Evolutionary conservation across 1,284 basidiomycete species (phyloP).

Genomic region (Flammula alnicola): DNA sequence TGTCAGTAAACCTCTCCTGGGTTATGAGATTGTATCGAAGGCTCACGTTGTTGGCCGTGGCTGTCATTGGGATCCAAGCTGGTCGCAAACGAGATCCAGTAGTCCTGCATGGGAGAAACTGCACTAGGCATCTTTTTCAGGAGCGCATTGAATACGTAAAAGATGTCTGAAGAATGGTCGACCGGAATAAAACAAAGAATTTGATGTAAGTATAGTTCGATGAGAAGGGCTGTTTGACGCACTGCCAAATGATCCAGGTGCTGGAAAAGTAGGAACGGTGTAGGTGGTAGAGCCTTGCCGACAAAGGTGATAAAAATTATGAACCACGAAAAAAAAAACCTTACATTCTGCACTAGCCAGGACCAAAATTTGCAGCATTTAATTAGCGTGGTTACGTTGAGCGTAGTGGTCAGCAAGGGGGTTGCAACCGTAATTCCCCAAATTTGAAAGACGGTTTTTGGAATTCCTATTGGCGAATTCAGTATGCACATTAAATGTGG

Average conservation of each 20-base stretch:
- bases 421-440: neutral
- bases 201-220: neutral
- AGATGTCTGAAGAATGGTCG: constrained; percentile 34
- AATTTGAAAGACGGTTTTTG: neutral
- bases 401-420: neutral
- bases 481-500: neutral
- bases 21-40: neutral
- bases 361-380: neutral
- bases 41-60: constrained; percentile 39
- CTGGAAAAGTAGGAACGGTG: constrained; percentile 19
- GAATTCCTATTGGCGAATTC: neutral
- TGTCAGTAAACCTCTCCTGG: neutral
- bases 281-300: neutral
- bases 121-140: constrained; percentile 27
- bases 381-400: neutral
- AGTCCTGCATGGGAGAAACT: constrained; percentile 43
- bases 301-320: neutral
- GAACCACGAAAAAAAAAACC: neutral
- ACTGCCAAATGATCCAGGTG: constrained; percentile 37
- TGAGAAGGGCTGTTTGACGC: neutral
- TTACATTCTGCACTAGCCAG: neutral
- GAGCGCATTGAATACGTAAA: constrained; percentile 30
- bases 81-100: constrained; percentile 54
- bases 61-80: constrained; percentile 52
- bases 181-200: constrained; percentile 37